These are phyloP conservation scores for Trichocladium uniseriatum DNA, from an alignment of 495 filamentous ascomycete species.

Conservation along the genomic window DNA sequence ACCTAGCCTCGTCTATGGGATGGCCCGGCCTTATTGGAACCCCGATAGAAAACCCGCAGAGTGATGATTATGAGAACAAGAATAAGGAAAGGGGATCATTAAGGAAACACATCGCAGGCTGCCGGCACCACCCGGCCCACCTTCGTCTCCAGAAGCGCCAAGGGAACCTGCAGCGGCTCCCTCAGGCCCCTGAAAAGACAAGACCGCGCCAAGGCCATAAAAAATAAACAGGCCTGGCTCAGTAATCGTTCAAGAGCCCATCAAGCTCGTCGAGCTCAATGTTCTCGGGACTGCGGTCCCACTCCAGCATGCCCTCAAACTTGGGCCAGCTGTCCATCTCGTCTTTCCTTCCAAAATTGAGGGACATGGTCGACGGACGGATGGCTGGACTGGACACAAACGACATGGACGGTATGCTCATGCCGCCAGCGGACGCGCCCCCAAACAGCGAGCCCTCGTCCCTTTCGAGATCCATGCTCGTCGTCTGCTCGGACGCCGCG, in stretches of 20 bases:
- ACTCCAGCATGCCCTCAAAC: slow-evolving; percentile 45
- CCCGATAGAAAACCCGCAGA: slow-evolving; percentile 2
- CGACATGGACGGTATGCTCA: slow-evolving; percentile 23
- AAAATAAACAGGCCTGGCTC: slow-evolving; percentile 14
- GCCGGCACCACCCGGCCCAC: slow-evolving; percentile 11
- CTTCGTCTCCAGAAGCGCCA: too few relatives aligned
- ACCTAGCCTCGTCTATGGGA: slow-evolving; percentile 23
- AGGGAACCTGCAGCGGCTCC: too few relatives aligned
- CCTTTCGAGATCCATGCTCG: slow-evolving; percentile 40
- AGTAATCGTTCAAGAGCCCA: slow-evolving; percentile 68
- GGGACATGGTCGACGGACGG: slow-evolving; percentile 32
- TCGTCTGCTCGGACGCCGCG: slow-evolving; percentile 30
- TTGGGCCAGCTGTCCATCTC: slow-evolving; percentile 44
- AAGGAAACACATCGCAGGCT: neutral
- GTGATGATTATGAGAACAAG: neutral
- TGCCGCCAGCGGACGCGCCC: slow-evolving; percentile 19
- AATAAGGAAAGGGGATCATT: slow-evolving; percentile 1
- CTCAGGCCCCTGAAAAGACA: too few relatives aligned
- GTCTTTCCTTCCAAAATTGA: slow-evolving; percentile 39
- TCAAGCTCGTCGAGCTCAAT: slow-evolving; percentile 91
- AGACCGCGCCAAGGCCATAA: neutral
- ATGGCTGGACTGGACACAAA: slow-evolving; percentile 38
- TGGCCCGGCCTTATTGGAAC: slow-evolving; percentile 9
- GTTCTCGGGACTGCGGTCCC: slow-evolving; percentile 75
- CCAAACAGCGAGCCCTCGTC: slow-evolving; percentile 44